Base-by-base conservation (phyloP, 768 basidiomycete genomes). In the Boletus reticuloceps region DNA sequence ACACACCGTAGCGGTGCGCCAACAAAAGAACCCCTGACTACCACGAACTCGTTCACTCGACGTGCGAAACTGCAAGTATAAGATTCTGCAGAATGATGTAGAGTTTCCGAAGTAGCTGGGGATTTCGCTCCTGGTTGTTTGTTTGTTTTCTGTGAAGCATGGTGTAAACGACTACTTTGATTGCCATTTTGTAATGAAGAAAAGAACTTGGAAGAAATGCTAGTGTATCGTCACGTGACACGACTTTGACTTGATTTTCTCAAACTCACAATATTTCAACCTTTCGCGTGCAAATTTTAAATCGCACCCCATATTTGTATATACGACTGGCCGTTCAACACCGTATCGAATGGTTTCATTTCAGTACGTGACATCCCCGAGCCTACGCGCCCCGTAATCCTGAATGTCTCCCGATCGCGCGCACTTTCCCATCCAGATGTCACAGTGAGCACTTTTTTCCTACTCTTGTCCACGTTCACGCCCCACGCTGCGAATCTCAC, bases 331-430 rank as follows among this genome's bases (percentile, higher is more conserved):
- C 27, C 13, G 7, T 51, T 32, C 20, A 32, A 42, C 36, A 31
- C 19, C 36, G 16, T 27, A 9, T 19, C 47, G 3, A 50, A 87
- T 89, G 88, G 88, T 89, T 16, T 89, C 88, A 12, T 89, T 89
- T 62, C 83, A 84, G 86, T 88, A 59, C 68, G 85, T 75, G 47
- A 25, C 2, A 4, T 38, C 38, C 19, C 5, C 1, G 11, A 40
- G 12, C 19, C 5, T 1, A 12, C 41, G 13, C 37, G 13, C 40
- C 17, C 12, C 37, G 13, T 42, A 25, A 53, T 44, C 40, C 32
- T 50, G 8, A 56, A 40, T 36, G 17, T 38, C 5, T 25, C 19
- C 39, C 37, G 39, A 51, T 55, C 13, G n/a, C 19, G 48, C n/a
- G 31, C 14, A 36, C 53, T 19, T 25, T 66, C 47, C 58, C 46